Evolutionary conservation across 2,329 filamentous ascomycete species (phyloP).

Genomic region (Hypoxylon sp.): DNA sequence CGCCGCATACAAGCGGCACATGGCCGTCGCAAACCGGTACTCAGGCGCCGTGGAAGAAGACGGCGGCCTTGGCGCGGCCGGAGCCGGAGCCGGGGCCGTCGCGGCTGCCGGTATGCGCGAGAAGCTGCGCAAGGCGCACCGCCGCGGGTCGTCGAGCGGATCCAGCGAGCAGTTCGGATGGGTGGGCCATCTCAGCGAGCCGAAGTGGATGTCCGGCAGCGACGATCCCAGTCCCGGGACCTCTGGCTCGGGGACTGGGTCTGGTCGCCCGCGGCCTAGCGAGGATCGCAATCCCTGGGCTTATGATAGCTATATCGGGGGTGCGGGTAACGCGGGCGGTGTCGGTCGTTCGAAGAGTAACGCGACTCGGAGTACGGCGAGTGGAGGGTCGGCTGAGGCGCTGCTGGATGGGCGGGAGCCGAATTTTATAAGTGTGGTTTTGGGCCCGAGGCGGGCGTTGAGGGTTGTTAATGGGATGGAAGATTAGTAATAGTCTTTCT

Average conservation of each 20-base stretch:
- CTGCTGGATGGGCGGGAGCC: conserved; percentile 70
- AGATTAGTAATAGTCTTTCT: conserved; percentile 42
- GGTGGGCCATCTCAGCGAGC: conserved; percentile 51
- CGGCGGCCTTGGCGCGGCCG: background rate
- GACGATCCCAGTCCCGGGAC: conserved; percentile 49
- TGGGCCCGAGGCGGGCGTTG: conserved; percentile 78
- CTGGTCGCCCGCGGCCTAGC: conserved; percentile 44
- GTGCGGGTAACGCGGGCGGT: conserved; percentile 45
- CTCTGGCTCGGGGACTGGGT: conserved; percentile 41
- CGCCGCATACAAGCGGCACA: conserved; percentile 77
- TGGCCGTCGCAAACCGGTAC: conserved; percentile 74
- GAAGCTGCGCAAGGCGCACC: conserved; percentile 50
- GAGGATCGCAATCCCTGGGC: conserved; percentile 52
- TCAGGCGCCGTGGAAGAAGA: conserved; percentile 45
- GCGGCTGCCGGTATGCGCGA: conserved; percentile 44
- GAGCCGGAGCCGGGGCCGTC: conserved; percentile 1
- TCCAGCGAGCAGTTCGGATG: conserved; percentile 49
- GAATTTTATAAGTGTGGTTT: conserved; percentile 78
- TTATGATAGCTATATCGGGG: conserved; percentile 44
- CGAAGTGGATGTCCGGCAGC: conserved; percentile 37
- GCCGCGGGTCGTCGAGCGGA: conserved; percentile 31
- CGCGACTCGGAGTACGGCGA: conserved; percentile 57
- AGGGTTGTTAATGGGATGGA: conserved; percentile 74
- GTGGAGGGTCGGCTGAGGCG: conserved; percentile 56
- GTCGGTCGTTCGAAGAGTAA: conserved; percentile 52